Conservation (phyloP, 2,329 filamentous ascomycete genomes). For the Fusarium mundagurra region DNA sequence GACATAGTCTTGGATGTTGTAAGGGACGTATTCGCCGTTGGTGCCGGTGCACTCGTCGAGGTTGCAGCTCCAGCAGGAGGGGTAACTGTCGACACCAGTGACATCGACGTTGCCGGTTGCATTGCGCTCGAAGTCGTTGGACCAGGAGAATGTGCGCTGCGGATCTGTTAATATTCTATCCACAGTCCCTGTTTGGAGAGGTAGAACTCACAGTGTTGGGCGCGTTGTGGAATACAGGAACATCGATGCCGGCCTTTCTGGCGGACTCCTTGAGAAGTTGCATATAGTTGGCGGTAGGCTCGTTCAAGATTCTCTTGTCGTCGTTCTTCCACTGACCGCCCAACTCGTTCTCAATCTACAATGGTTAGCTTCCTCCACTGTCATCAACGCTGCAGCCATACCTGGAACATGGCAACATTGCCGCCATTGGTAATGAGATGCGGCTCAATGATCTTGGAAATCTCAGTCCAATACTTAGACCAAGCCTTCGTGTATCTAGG, state of each 20-base stretch:
- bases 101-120: constrained; percentile 66
- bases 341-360: constrained; percentile 64
- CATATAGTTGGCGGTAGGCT: constrained; percentile 64
- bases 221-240: constrained; percentile 68
- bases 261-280: constrained; percentile 63
- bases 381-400: accelerated
- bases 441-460: constrained; percentile 60
- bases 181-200: constrained; percentile 31
- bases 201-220: constrained; percentile 62
- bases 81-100: constrained; percentile 62
- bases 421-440: constrained; percentile 67
- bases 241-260: constrained; percentile 64
- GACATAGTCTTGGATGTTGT: constrained; percentile 48
- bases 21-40: constrained; percentile 67
- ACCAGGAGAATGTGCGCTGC: constrained; percentile 59
- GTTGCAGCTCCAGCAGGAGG: constrained; percentile 71
- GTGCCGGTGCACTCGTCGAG: constrained; percentile 67
- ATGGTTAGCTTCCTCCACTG: not conserved
- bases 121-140: constrained; percentile 63
- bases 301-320: constrained; percentile 56
- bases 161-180: constrained; percentile 11
- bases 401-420: constrained; percentile 62
- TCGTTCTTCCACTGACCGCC: constrained; percentile 55
- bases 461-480: constrained; percentile 62
- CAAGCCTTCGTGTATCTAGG: constrained; percentile 62